Conservation (phyloP, 2,329 filamentous ascomycete species). For the Calycina marina region DNA sequence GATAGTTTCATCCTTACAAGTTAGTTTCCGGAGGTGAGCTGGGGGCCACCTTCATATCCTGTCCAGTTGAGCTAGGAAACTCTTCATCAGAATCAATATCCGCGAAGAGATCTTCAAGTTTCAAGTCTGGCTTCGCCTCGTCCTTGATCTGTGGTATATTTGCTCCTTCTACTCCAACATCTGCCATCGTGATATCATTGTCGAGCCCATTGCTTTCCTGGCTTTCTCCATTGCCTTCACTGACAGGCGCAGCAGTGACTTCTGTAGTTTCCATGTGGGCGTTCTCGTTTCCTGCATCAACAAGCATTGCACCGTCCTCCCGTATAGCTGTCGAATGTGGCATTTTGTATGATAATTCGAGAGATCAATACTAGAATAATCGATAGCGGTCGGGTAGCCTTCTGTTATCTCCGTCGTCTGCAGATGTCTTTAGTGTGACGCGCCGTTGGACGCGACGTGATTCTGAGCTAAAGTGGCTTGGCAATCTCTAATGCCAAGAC, state of each 20-base stretch:
- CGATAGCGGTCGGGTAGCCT: no score
- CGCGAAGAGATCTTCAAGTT: constrained; percentile 43
- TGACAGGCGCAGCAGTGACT: constrained; percentile 4
- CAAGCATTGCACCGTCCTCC: constrained; percentile 24
- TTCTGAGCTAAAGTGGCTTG: no score
- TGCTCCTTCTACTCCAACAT: constrained; percentile 7
- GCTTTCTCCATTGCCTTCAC: constrained; percentile 1
- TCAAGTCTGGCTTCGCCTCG: constrained; percentile 30
- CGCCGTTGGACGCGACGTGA: no score
- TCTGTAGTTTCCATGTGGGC: constrained; percentile 17
- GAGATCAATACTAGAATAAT: no score
- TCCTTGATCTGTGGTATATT: constrained; percentile 5
- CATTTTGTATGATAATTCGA: no score
- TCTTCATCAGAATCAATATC: constrained; percentile 47
- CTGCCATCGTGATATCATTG: constrained; percentile 18
- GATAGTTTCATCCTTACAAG: no score
- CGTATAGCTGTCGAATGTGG: constrained; percentile 34
- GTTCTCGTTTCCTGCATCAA: constrained; percentile 15
- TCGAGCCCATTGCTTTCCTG: constrained; percentile 9
- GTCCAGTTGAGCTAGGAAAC: constrained; percentile 33
- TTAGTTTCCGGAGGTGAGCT: constrained; percentile 31
- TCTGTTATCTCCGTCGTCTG: no score
- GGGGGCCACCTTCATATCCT: constrained; percentile 26
- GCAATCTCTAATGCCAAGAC: no score
- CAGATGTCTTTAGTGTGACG: no score